Conservation (phyloP, 2,329 filamentous ascomycete genomes). For the Hortaea sp. region DNA sequence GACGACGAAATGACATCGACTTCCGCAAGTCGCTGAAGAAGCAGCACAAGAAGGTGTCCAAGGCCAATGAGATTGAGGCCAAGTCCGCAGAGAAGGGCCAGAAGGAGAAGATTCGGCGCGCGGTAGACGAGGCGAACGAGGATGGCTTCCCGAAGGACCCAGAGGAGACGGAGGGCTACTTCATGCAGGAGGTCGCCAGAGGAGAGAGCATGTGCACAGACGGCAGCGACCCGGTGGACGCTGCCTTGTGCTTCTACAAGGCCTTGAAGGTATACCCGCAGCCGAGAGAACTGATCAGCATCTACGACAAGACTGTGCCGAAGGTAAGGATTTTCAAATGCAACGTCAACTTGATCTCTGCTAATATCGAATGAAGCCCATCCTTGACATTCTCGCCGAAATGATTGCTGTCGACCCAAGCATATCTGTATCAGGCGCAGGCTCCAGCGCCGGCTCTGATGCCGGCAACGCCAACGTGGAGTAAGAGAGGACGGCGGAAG, state of each 20-base stretch:
- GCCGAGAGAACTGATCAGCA: conserved; percentile 81
- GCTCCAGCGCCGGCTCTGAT: conserved; percentile 18
- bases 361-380: conserved; percentile 48
- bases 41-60: conserved; percentile 63
- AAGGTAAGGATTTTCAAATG: conserved; percentile 51
- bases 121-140: conserved; percentile 71
- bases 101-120: conserved; percentile 62
- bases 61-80: conserved; percentile 62
- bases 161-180: conserved; percentile 91
- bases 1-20: conserved; percentile 51
- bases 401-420: conserved; percentile 89
- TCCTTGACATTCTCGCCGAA: conserved; percentile 91
- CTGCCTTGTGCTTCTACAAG: conserved; percentile 94
- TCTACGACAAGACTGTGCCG: conserved; percentile 97
- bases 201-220: conserved; percentile 77
- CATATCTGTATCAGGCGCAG: conserved; percentile 29
- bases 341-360: not conserved
- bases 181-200: conserved; percentile 87
- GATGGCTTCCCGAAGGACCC: conserved; percentile 85
- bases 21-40: conserved; percentile 58
- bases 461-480: conserved; percentile 21
- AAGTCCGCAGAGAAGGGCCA: conserved; percentile 55
- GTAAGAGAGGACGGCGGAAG: conserved; percentile 8
- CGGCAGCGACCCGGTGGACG: conserved; percentile 69
- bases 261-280: conserved; percentile 96